phyloP scores from a whole-genome alignment of 306 rosid genomes.

The Inga leiocalycina region DNA sequence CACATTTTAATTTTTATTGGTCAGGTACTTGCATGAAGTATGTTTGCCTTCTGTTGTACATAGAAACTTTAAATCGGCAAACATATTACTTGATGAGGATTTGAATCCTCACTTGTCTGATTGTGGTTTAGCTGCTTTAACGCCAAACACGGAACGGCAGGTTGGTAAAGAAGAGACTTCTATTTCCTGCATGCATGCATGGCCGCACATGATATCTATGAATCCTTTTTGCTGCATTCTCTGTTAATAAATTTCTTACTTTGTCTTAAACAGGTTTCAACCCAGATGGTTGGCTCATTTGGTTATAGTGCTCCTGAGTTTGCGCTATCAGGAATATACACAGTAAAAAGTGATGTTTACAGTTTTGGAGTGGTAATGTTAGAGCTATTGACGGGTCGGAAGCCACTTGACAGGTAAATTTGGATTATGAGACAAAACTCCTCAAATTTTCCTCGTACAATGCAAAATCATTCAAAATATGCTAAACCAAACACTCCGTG shows the following conservation, averaged over 20 bases:
- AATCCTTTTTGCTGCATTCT: not conserved
- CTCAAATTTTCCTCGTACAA: too few species aligned
- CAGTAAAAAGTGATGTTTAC: conserved; percentile 97
- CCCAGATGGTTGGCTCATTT: conserved; percentile 96
- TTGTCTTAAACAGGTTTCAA: conserved; percentile 69
- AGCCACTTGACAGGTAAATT: conserved; percentile 89
- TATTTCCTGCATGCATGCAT: conserved; percentile 20
- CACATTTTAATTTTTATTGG: conserved; percentile 22
- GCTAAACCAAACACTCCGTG: not conserved
- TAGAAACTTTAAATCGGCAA: conserved; percentile 96
- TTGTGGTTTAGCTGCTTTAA: conserved; percentile 84
- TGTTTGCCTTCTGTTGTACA: conserved; percentile 96
- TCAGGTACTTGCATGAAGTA: conserved; percentile 98
- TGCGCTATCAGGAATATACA: conserved; percentile 89
- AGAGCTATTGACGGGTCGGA: conserved; percentile 92
- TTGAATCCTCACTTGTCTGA: conserved; percentile 92
- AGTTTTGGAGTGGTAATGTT: conserved; percentile 99
- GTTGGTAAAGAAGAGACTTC: conserved; percentile 38
- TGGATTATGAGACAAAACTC: not conserved
- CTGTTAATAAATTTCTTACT: conserved; percentile 20
- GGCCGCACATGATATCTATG: conserved; percentile 8
- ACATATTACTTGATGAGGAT: conserved; percentile 92
- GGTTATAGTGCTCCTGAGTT: conserved; percentile 99
- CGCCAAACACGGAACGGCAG: conserved; percentile 90
- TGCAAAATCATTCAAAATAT: too few species aligned